These are phyloP conservation scores for Fusarium sp. DNA, from an alignment of 2,329 filamentous ascomycete species.

Conservation along the genomic window DNA sequence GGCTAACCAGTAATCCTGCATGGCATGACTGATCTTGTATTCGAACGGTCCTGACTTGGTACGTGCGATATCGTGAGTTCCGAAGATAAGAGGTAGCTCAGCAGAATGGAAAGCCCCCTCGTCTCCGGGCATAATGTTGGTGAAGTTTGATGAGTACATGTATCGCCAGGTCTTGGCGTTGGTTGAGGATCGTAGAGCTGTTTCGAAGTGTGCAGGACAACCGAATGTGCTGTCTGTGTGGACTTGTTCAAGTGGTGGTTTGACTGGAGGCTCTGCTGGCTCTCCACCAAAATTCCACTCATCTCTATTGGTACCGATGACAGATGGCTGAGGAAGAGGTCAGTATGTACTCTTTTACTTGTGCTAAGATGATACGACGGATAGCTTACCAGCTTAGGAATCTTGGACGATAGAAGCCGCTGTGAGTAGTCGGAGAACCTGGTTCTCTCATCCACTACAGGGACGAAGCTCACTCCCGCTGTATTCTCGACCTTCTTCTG, in stretches of 20 bases:
- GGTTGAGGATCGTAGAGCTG: background rate
- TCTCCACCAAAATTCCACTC: background rate
- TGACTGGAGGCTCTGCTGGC: background rate
- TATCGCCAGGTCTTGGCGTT: slow-evolving; percentile 1
- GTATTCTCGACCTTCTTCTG: background rate
- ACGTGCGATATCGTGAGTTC: background rate
- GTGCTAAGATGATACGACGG: accelerated
- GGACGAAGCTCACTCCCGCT: background rate
- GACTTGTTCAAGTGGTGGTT: background rate
- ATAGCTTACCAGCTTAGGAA: background rate
- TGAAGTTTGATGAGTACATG: slow-evolving; percentile 12
- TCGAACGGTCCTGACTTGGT: background rate
- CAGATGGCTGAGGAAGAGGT: background rate
- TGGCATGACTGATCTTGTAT: background rate
- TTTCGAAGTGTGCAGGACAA: slow-evolving; percentile 5
- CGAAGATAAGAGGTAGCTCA: slow-evolving; percentile 3
- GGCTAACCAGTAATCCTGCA: slow-evolving; percentile 5
- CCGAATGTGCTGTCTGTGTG: background rate
- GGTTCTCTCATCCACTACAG: background rate
- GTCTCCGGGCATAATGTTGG: slow-evolving; percentile 9
- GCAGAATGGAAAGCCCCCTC: background rate
- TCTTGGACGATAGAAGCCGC: background rate
- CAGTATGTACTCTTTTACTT: background rate
- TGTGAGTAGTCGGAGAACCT: background rate
- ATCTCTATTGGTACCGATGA: slow-evolving; percentile 2